Conservation (phyloP, 352 stramenopile species). For the Globisporangium okanoganense region DNA sequence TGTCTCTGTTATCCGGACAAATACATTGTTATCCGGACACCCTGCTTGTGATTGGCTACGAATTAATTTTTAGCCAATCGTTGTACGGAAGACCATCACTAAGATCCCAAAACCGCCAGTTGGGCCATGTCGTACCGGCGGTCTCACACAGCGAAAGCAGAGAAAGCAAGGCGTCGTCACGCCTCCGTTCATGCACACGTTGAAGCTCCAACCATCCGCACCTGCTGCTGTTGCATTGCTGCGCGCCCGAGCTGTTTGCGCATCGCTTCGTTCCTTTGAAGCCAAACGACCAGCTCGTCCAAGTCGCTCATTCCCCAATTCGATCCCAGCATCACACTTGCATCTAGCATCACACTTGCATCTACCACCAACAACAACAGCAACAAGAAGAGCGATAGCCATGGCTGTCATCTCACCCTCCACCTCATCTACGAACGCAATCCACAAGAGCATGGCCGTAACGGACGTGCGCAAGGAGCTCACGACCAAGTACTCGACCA, state of each 20-base stretch:
- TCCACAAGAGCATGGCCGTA: constrained; percentile 1
- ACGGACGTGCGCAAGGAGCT: constrained; percentile 20
- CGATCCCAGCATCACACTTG: background rate
- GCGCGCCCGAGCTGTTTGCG: background rate
- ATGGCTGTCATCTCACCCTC: background rate
- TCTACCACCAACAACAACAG: background rate
- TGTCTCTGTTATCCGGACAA: background rate
- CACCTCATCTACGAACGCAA: background rate
- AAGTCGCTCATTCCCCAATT: constrained; percentile 7
- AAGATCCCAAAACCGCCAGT: background rate
- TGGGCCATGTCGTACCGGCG: background rate
- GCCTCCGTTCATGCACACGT: background rate
- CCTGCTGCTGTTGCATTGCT: background rate
- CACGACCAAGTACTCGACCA: constrained; percentile 27
- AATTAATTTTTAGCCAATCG: background rate
- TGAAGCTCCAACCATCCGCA: background rate
- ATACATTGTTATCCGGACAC: background rate
- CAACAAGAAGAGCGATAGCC: background rate
- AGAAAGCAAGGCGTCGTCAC: background rate
- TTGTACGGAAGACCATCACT: background rate
- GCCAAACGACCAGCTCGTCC: background rate
- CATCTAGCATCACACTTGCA: background rate
- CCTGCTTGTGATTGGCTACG: background rate
- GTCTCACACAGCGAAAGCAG: background rate
- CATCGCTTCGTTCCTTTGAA: background rate